These are phyloP conservation scores for Hymenoscyphus albidus DNA, from an alignment of 2,329 filamentous ascomycete species.

Conservation along the genomic window DNA sequence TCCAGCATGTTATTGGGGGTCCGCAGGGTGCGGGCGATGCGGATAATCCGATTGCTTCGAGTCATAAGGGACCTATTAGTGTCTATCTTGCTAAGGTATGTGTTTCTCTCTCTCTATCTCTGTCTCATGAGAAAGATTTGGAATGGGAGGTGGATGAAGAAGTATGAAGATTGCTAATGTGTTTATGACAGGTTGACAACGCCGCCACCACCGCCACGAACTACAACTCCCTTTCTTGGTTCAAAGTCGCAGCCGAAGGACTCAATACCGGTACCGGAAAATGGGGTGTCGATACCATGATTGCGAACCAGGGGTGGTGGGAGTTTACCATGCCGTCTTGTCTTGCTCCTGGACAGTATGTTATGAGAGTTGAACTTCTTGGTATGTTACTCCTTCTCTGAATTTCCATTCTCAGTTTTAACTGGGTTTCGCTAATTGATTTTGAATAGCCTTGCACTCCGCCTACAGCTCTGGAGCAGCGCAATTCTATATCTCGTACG, in stretches of 20 bases:
- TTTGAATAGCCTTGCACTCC: conserved; percentile 43
- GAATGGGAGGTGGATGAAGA: too few species aligned
- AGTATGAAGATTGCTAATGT: too few species aligned
- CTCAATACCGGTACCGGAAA: conserved; percentile 21
- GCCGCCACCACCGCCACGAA: conserved; percentile 31
- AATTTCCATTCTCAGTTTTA: neutral
- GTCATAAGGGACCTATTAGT: conserved; percentile 44
- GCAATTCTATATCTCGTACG: conserved; percentile 29
- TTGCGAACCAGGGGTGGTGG: conserved; percentile 40
- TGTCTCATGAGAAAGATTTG: neutral
- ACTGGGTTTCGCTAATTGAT: neutral
- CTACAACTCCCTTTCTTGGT: conserved; percentile 24
- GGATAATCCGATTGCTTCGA: conserved; percentile 47
- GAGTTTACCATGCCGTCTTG: conserved; percentile 49
- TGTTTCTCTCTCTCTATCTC: neutral
- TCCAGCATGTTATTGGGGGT: conserved; percentile 49
- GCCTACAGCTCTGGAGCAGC: conserved; percentile 36
- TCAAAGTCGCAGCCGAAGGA: conserved; percentile 48
- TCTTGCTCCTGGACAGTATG: conserved; percentile 51
- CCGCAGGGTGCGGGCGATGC: conserved; percentile 41
- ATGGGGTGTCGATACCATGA: conserved; percentile 30
- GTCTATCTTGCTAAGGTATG: conserved; percentile 43
- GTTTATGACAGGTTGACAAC: conserved; percentile 36
- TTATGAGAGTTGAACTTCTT: conserved; percentile 51
- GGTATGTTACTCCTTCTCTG: conserved; percentile 27